Evolutionary conservation across 768 basidiomycete species (phyloP), one percentile per base, ranked within the genome.

Genomic region (Fistulinella prunicolor): DNA sequence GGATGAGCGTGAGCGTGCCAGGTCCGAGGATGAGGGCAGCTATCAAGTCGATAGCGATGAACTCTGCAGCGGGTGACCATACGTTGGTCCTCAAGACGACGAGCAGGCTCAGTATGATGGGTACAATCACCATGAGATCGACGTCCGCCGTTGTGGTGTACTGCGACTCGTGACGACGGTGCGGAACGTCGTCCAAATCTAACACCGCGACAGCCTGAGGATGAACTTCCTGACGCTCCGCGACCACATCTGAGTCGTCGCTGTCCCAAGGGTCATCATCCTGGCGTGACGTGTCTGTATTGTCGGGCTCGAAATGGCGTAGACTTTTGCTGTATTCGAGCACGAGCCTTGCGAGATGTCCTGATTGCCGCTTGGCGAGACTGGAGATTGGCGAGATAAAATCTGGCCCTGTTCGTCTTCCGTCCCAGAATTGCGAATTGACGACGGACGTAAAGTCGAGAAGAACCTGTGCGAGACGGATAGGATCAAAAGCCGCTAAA

Each of bases 361-460:
- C 58, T 9, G 58, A 56, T 37, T 48, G 55, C 9, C 58, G 49
- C 30, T 57, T 56, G 17, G 42, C 37, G 24, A 60, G 51, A 23
- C 58, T 54, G 32, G 58, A 10, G 51, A 59, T 60, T 8, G 55
- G 54, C 4, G 28, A 28, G 40, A 59, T 19, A 28, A 60, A 60
- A 3, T 60, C 54, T 14, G 58, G 55, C 1, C 54, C 58, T 7
- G 58, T 50, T 38, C 54, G 51, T 41, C 49, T 52, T 42, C 54
- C 51, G 47, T 60, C 58, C 51, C 58, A 53, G 36, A 60, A 51
- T 17, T 46, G 56, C 9, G 58, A 59, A 9, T 28, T 28, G 39
- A 53, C 42, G 28, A 53, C 8, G 23, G 54, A 52, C 12, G 41
- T 7, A 30, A 60, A 53, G 35, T 59, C 58, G 4, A 59, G 35